phyloP scores from a whole-genome alignment of 306 rosid genomes.

The Begonia loranthoides region DNA sequence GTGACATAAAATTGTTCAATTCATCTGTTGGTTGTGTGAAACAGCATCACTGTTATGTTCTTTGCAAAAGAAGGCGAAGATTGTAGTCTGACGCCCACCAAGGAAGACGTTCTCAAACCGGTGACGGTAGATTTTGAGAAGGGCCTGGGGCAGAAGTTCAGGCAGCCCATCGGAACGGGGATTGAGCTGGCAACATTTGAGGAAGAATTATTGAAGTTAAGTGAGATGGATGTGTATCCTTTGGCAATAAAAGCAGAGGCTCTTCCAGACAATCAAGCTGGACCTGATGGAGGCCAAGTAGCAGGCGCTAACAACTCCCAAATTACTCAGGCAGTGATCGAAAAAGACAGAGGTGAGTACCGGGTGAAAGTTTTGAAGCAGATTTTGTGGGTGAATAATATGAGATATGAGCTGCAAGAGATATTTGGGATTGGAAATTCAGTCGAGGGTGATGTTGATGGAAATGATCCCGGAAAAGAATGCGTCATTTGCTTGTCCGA shows the following conservation, averaged over 20 bases:
- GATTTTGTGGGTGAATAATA: conserved; percentile 77
- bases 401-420: conserved; percentile 91
- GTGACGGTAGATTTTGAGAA: conserved; percentile 55
- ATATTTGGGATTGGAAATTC: conserved; percentile 93
- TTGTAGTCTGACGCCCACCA: conserved; percentile 52
- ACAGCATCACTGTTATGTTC: conserved; percentile 74
- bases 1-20: no score
- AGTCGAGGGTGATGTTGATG: conserved; percentile 67
- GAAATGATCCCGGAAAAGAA: conserved; percentile 87
- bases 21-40: conserved; percentile 17
- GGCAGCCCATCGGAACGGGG: conserved; percentile 69
- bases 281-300: conserved; percentile 34
- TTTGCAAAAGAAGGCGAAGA: conserved; percentile 87
- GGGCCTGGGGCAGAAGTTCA: conserved; percentile 95
- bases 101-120: conserved; percentile 47
- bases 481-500: conserved; percentile 97
- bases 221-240: conserved; percentile 54
- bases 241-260: conserved; percentile 85
- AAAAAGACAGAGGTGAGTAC: conserved; percentile 77
- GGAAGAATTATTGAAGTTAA: conserved; percentile 52
- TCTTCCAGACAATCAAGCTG: conserved; percentile 26
- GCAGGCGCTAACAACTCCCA: conserved; percentile 48
- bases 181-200: conserved; percentile 53
- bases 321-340: conserved; percentile 84
- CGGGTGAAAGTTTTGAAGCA: conserved; percentile 74